Evolutionary conservation across 2,329 filamentous ascomycete species (phyloP).

Genomic region (Lojkania enalia): DNA sequence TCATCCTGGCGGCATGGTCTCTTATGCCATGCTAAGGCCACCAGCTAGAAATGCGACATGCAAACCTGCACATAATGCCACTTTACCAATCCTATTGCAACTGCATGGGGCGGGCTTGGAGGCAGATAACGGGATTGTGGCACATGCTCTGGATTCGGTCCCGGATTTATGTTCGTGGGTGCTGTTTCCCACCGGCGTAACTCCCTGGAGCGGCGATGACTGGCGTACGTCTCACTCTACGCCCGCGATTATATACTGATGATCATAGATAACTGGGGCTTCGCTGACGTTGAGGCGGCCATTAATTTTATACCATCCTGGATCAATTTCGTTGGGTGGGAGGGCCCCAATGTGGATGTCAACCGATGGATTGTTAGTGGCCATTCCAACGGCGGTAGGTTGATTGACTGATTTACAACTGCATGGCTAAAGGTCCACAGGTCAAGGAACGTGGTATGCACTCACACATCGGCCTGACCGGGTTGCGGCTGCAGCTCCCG

Average conservation of each 20-base stretch:
- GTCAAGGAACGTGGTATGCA: constrained; percentile 62
- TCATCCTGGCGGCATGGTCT: constrained; percentile 58
- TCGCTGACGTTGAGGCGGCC: constrained; percentile 59
- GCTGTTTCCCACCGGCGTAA: constrained; percentile 60
- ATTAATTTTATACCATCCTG: constrained; percentile 54
- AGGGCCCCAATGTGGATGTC: constrained; percentile 50
- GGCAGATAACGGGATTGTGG: constrained; percentile 52
- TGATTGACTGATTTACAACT: background rate
- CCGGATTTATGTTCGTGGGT: constrained; percentile 60
- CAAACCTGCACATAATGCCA: constrained; percentile 15
- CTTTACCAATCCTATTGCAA: constrained; percentile 54
- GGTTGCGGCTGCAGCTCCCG: constrained; percentile 58
- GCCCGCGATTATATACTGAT: constrained; percentile 3
- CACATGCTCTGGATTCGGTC: constrained; percentile 54
- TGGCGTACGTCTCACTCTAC: constrained; percentile 51
- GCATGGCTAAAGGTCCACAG: too few species aligned
- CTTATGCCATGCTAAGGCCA: constrained; percentile 61
- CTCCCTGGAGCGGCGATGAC: constrained; percentile 63
- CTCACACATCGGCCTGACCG: constrained; percentile 61
- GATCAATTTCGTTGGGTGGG: constrained; percentile 55
- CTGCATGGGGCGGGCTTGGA: constrained; percentile 63
- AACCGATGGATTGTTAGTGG: constrained; percentile 58
- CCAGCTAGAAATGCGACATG: constrained; percentile 50
- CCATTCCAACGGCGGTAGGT: constrained; percentile 61
- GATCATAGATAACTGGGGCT: constrained; percentile 56